Percentiles rank a stretch among this genome's conserved stretches.
Conservation (phyloP, 2,329 filamentous ascomycete species). For the Pseudocercospora macadamiae region DNA sequence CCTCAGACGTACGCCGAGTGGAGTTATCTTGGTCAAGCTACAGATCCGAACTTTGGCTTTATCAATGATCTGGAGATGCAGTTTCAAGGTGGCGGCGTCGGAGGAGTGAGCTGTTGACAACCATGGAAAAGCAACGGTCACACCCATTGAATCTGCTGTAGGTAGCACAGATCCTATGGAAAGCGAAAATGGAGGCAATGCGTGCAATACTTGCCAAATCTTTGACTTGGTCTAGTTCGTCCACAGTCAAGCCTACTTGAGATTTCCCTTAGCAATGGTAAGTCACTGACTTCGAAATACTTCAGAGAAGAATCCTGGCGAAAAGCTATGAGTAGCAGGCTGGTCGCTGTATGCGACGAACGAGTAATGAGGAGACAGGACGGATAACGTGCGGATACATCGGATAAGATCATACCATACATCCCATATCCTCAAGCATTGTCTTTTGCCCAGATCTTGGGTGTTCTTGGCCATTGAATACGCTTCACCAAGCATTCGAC, state of each 20-base stretch:
- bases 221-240: not conserved
- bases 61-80: slow-evolving; percentile 25
- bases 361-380: not conserved
- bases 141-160: not conserved
- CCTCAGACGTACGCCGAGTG: slow-evolving; percentile 27
- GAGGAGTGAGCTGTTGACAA: slow-evolving; percentile 17
- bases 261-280: no score
- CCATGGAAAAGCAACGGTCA: not conserved
- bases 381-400: not conserved
- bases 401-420: not conserved
- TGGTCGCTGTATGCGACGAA: not conserved
- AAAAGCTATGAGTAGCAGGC: not conserved
- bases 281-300: not conserved
- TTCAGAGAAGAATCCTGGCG: not conserved
- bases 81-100: slow-evolving; percentile 20
- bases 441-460: not conserved
- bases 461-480: not conserved
- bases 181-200: not conserved
- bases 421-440: not conserved
- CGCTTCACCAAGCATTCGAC: not conserved
- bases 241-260: no score
- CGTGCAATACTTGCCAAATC: not conserved
- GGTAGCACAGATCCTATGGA: not conserved
- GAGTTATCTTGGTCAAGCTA: slow-evolving; percentile 23
- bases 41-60: slow-evolving; percentile 28